Conservation (phyloP, 140 eudicot genomes). For the Oenanthe javanica region DNA sequence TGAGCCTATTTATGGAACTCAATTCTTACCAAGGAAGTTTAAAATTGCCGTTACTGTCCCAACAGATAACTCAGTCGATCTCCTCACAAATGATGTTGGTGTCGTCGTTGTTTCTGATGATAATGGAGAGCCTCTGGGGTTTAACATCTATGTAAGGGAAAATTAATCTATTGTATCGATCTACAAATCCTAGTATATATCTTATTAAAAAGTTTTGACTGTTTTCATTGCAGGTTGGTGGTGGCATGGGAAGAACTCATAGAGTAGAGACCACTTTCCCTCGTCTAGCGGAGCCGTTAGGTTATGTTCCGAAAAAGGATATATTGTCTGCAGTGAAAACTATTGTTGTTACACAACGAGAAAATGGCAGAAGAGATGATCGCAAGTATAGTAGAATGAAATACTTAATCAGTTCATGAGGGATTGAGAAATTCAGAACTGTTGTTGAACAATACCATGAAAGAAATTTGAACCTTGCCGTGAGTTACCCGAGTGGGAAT, state of each 20-base stretch:
- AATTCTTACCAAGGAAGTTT: slow-evolving; percentile 92
- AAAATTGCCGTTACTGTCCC: slow-evolving; percentile 98
- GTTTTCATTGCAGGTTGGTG: slow-evolving; percentile 66
- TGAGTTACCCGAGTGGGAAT: slow-evolving; percentile 95
- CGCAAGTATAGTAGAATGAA: slow-evolving; percentile 94
- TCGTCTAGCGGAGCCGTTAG: slow-evolving; percentile 86
- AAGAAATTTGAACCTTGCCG: slow-evolving; percentile 72
- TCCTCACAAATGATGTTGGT: slow-evolving; percentile 92
- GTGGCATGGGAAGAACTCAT: slow-evolving; percentile 99
- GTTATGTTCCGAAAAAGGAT: slow-evolving; percentile 94
- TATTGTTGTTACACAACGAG: slow-evolving; percentile 92
- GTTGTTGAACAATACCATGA: slow-evolving; percentile 73
- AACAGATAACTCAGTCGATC: slow-evolving; percentile 85
- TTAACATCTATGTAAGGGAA: slow-evolving; percentile 66
- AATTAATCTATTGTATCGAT: neutral
- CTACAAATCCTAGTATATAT: neutral
- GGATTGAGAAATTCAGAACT: slow-evolving; percentile 82
- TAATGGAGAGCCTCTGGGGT: slow-evolving; percentile 87
- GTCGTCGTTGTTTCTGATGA: slow-evolving; percentile 93
- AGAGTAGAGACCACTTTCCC: slow-evolving; percentile 83
- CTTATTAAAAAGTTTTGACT: neutral
- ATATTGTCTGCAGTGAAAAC: slow-evolving; percentile 94
- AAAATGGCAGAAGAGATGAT: slow-evolving; percentile 96
- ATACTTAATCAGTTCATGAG: slow-evolving; percentile 89
- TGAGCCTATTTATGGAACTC: slow-evolving; percentile 97